Percentiles rank a stretch among this genome's conserved stretches.
phyloP scores from a whole-genome alignment of 345 rosid species.

The Acer saccharum region DNA sequence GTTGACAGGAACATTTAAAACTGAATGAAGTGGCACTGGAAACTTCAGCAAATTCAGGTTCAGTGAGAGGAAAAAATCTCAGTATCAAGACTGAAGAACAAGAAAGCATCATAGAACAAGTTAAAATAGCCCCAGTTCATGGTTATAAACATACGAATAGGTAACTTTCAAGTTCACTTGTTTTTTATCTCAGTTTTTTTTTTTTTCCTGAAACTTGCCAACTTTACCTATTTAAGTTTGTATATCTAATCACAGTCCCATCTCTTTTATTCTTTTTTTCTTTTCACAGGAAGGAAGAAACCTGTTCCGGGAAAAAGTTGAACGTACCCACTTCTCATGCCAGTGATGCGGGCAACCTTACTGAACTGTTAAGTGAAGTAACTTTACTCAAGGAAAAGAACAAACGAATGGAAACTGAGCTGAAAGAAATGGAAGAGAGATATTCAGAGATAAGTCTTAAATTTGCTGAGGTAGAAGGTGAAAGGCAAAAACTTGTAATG shows the following conservation, averaged over 20 bases:
- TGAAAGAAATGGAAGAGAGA: slow-evolving; percentile 92
- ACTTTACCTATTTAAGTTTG: neutral
- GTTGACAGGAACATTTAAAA: slow-evolving; percentile 18
- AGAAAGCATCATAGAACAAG: slow-evolving; percentile 30
- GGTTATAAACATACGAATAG: slow-evolving; percentile 35
- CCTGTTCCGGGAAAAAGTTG: slow-evolving; percentile 29
- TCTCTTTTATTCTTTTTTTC: neutral
- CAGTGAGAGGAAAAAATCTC: slow-evolving; percentile 14
- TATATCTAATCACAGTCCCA: slow-evolving; percentile 1
- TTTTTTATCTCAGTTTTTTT: neutral
- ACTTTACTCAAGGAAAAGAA: slow-evolving; percentile 61
- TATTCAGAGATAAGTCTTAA: slow-evolving; percentile 88
- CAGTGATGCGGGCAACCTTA: slow-evolving; percentile 32
- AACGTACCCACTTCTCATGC: slow-evolving; percentile 18
- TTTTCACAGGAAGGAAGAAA: slow-evolving; percentile 38
- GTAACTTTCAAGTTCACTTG: slow-evolving; percentile 6
- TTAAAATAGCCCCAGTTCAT: slow-evolving; percentile 27
- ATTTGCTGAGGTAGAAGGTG: slow-evolving; percentile 96
- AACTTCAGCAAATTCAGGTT: neutral
- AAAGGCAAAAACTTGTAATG: slow-evolving; percentile 92
- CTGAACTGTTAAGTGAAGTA: slow-evolving; percentile 49
- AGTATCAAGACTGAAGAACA: slow-evolving; percentile 26
- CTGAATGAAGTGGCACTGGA: neutral
- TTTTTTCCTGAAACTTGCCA: no score
- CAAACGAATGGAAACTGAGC: slow-evolving; percentile 71